These are phyloP conservation scores for Trypanosoma boissoni DNA, from an alignment of 208 protist species.

Conservation along the genomic window DNA sequence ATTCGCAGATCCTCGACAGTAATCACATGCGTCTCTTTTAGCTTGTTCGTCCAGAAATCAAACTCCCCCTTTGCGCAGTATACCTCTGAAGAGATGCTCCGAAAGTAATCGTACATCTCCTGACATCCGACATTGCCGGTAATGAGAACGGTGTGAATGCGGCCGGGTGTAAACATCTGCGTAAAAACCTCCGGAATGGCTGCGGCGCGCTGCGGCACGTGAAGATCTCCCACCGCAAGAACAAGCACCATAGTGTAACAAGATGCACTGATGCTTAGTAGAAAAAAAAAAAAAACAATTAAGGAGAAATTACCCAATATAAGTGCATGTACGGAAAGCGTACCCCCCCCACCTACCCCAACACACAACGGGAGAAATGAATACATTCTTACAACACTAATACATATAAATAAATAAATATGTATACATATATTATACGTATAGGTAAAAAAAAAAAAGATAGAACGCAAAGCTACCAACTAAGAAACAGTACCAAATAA, in stretches of 20 bases:
- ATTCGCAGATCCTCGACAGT: slow-evolving; percentile 96
- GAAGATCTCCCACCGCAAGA: slow-evolving; percentile 98
- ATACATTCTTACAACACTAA: background rate
- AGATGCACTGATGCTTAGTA: background rate
- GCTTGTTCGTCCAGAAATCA: slow-evolving; percentile 66
- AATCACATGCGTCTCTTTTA: slow-evolving; percentile 92
- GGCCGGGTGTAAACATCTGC: slow-evolving; percentile 93
- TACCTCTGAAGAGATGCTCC: slow-evolving; percentile 93
- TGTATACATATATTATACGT: background rate
- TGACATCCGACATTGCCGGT: slow-evolving; percentile 98
- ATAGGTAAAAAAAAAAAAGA: background rate
- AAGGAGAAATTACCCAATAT: background rate
- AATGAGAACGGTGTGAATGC: slow-evolving; percentile 97
- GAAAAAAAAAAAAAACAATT: background rate
- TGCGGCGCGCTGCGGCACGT: slow-evolving; percentile 96
- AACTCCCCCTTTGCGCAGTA: slow-evolving; percentile 97
- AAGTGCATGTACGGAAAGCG: no score
- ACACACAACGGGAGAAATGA: background rate
- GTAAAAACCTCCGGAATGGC: slow-evolving; percentile 95
- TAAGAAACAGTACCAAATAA: background rate
- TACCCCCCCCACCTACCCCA: no score
- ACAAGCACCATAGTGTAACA: slow-evolving; percentile 87
- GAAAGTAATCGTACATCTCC: slow-evolving; percentile 96
- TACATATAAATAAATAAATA: background rate
- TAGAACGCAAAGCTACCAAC: background rate